Conservation (phyloP, 2,329 filamentous ascomycete species). For the Whalleya microplaca region DNA sequence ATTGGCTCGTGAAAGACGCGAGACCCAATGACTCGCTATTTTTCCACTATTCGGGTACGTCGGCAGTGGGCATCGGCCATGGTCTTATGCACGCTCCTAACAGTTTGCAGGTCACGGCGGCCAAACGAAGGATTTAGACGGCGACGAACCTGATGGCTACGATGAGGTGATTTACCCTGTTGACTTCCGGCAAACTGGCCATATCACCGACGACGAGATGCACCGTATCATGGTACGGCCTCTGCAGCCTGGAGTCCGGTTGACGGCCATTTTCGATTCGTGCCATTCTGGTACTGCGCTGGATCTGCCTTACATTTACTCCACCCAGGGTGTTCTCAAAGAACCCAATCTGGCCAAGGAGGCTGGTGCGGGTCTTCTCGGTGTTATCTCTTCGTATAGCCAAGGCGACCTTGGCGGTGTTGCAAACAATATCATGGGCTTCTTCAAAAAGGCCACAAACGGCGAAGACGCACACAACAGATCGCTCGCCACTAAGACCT, state of each 20-base stretch:
- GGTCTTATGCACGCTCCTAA: constrained; percentile 16
- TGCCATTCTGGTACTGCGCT: constrained; percentile 79
- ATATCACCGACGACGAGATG: constrained; percentile 80
- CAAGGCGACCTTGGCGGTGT: constrained; percentile 84
- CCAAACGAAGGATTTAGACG: constrained; percentile 73
- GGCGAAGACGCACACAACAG: constrained; percentile 78
- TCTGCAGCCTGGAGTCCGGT: constrained; percentile 79
- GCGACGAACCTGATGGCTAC: constrained; percentile 77
- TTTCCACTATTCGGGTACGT: constrained; percentile 89
- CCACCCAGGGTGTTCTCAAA: constrained; percentile 78
- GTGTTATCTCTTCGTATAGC: constrained; percentile 77
- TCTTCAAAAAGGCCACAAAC: constrained; percentile 84
- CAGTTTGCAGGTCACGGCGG: constrained; percentile 68
- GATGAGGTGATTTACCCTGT: constrained; percentile 82
- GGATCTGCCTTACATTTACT: constrained; percentile 80
- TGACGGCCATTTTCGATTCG: constrained; percentile 81
- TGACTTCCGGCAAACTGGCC: constrained; percentile 69
- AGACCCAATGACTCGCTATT: constrained; percentile 92
- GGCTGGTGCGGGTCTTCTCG: constrained; percentile 72
- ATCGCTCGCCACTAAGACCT: constrained; percentile 87
- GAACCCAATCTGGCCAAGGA: constrained; percentile 82
- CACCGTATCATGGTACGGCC: constrained; percentile 77
- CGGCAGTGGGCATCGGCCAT: constrained; percentile 3
- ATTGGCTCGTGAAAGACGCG: constrained; percentile 95
- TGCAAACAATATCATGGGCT: constrained; percentile 75